Percentiles rank a stretch among this genome's conserved stretches.
These are phyloP conservation scores for Termitomyces titanicus DNA, from an alignment of 768 basidiomycete species.

Conservation along the genomic window DNA sequence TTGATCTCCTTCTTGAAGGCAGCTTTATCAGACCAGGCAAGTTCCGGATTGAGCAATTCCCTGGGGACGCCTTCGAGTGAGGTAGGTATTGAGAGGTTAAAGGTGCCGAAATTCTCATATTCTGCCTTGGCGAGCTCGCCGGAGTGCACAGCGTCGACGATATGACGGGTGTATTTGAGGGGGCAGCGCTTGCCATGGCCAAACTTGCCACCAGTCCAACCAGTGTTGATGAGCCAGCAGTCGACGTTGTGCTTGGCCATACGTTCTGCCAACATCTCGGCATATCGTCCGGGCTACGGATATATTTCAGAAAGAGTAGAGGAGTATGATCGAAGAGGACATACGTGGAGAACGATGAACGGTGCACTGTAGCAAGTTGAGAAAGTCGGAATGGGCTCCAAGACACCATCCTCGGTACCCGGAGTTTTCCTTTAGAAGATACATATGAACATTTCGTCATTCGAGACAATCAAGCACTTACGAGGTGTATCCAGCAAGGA, in stretches of 20 bases:
- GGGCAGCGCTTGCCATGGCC: slow-evolving; percentile 93
- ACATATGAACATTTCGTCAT: not conserved
- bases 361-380: slow-evolving; percentile 98
- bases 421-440: slow-evolving; percentile 78
- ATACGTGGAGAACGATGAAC: slow-evolving; percentile 95
- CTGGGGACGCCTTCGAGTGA: slow-evolving; percentile 81
- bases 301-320: not conserved
- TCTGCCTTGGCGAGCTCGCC: slow-evolving; percentile 86
- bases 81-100: slow-evolving; percentile 84
- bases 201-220: slow-evolving; percentile 93
- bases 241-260: slow-evolving; percentile 88
- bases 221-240: slow-evolving; percentile 99
- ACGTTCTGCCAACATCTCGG: slow-evolving; percentile 92
- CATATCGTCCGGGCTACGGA: slow-evolving; percentile 84
- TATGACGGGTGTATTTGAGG: slow-evolving; percentile 93
- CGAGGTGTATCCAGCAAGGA: slow-evolving; percentile 96
- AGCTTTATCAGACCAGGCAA: slow-evolving; percentile 87
- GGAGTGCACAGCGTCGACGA: slow-evolving; percentile 96
- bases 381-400: slow-evolving; percentile 98
- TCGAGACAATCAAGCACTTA: slow-evolving; percentile 30
- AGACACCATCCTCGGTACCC: slow-evolving; percentile 97
- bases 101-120: slow-evolving; percentile 80
- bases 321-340: slow-evolving; percentile 19
- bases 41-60: slow-evolving; percentile 83
- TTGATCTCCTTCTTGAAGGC: slow-evolving; percentile 86